Base-by-base conservation (phyloP, 495 filamentous ascomycete genomes). In the Lasiosphaeris hirsuta region DNA sequence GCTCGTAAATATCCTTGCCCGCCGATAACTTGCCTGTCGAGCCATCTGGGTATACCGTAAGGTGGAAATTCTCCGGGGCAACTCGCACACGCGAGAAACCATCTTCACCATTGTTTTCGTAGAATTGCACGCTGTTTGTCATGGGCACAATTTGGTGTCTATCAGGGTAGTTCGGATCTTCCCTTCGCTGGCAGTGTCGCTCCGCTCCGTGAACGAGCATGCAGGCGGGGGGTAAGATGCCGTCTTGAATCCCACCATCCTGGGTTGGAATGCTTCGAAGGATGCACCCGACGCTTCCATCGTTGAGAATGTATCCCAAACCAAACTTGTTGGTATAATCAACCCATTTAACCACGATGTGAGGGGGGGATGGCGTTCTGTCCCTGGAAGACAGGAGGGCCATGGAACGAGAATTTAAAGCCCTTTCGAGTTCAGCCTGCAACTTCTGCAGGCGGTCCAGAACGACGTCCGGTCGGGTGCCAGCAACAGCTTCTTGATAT, bases 311-410 rank as follows among this genome's bases (percentile, higher is more conserved):
- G 60, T 95, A 96, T 4, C 90, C 90, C 39, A 93, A 79, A 1
- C 90, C 90, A 63, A 91, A 92, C 61, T 90, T 90, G 69, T 94
- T 94, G 23, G 90, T 91, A 62, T 94, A 96, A 63, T 96, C 90
- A n/a, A 96, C 90, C 90, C 90, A 96, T 67, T 93, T 94, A 18
- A 91, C 86, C 18, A 96, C 88, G 33, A 86, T 77, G 34, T 78
- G 76, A 6, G 79, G 78, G 14, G 70, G 69, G 0, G 76, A 57
- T 19, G 75, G 72, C 3, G 72, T 66, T 36, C 67, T 67, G 23
- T 69, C 63, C 59, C 75, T 73, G 8, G 74, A 51, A 1, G 73
- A 72, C 4, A 78, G 57, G 17, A 81, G 69, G 1, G 76, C 78
- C 71, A 77, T 80, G 8, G 79, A 77, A 30, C 78, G 74, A 37